phyloP scores from a whole-genome alignment of 345 rosid species.

The Eucalyptus sp. region DNA sequence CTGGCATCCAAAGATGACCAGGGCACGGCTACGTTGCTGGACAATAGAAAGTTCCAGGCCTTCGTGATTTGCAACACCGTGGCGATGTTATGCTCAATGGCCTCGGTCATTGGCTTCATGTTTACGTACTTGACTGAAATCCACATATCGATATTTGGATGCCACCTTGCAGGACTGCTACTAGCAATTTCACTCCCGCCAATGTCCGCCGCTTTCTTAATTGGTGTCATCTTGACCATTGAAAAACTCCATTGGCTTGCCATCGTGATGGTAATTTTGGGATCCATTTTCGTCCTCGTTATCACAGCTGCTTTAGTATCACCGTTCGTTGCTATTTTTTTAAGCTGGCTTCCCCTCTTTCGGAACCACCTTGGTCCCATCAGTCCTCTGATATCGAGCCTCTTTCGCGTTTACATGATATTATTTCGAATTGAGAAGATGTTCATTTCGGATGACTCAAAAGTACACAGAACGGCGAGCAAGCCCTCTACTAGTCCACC shows the following conservation, averaged over 20 bases:
- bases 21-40: neutral
- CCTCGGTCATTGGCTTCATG: neutral
- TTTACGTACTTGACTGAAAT: fast-evolving
- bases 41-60: neutral
- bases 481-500: neutral
- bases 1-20: neutral
- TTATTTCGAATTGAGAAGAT: fast-evolving
- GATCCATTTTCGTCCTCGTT: neutral
- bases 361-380: fast-evolving
- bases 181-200: neutral
- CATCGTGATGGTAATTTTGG: fast-evolving
- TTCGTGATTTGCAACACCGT: neutral
- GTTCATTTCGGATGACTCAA: too few relatives aligned
- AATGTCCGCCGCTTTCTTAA: neutral
- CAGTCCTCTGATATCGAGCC: neutral
- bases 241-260: neutral
- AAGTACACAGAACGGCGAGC: neutral
- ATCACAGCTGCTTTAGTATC: neutral
- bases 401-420: fast-evolving
- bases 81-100: neutral
- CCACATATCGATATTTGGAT: fast-evolving
- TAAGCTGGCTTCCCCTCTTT: fast-evolving
- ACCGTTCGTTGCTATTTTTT: too few relatives aligned
- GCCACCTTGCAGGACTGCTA: fast-evolving
- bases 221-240: neutral